Conservation (phyloP, 2,329 filamentous ascomycete species). For the Fusarium gaditjirri region DNA sequence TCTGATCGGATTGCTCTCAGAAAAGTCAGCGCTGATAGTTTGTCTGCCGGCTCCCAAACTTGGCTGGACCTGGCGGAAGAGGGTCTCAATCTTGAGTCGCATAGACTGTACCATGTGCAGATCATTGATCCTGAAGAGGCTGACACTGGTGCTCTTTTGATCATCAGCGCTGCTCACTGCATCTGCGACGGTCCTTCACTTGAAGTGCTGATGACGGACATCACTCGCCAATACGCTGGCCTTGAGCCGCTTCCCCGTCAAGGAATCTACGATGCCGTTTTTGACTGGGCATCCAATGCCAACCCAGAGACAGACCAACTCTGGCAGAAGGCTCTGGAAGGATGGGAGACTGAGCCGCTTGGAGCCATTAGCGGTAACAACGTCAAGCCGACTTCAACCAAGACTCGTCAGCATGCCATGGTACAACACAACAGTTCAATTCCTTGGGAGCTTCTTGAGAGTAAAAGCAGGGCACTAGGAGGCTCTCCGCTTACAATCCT, state of each 20-base stretch:
- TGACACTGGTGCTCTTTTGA: neutral
- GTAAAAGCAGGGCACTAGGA: conserved; percentile 4
- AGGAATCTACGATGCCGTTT: neutral
- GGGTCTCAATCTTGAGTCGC: neutral
- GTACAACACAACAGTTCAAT: neutral
- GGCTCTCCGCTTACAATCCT: conserved; percentile 6
- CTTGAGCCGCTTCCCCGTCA: neutral
- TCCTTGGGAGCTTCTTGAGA: neutral
- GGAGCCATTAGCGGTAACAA: conserved; percentile 20
- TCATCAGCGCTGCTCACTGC: conserved; percentile 18
- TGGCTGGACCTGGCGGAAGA: neutral
- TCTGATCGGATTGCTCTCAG: neutral
- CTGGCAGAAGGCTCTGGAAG: conserved; percentile 8
- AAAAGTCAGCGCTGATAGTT: rapidly evolving
- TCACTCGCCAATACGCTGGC: neutral
- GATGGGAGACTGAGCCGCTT: conserved; percentile 14
- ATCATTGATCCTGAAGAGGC: neutral
- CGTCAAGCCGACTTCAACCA: neutral
- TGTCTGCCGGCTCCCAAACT: neutral
- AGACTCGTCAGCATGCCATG: neutral
- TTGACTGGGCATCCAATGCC: neutral
- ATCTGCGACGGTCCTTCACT: conserved; percentile 22
- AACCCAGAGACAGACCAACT: neutral
- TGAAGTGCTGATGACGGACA: conserved; percentile 11
- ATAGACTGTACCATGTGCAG: neutral